Conservation (phyloP, 2,329 filamentous ascomycete genomes). For the Sporothrix variecibatus region DNA sequence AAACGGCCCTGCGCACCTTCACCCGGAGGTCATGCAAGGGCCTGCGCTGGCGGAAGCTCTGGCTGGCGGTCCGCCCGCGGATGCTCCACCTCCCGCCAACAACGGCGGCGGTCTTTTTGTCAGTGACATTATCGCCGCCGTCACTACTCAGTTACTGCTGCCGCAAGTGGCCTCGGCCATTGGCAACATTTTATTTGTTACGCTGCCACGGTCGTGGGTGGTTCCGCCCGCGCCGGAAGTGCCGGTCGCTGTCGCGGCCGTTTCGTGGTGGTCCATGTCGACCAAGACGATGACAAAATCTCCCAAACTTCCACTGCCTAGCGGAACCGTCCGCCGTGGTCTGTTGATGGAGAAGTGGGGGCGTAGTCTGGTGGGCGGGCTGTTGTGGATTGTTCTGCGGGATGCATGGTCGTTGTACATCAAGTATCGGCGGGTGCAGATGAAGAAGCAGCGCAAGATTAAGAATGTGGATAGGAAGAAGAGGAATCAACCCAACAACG, state of each 20-base stretch:
- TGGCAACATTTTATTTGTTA: conserved; percentile 71
- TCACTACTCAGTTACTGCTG: conserved; percentile 67
- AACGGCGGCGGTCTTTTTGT: conserved; percentile 34
- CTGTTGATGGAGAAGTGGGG: conserved; percentile 86
- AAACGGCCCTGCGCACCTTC: neutral
- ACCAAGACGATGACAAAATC: neutral
- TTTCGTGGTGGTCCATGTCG: neutral
- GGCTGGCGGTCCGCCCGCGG: neutral
- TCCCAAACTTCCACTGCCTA: no score
- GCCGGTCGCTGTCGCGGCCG: neutral
- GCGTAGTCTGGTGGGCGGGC: conserved; percentile 83
- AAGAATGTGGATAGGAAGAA: conserved; percentile 48
- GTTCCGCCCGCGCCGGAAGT: conserved; percentile 38
- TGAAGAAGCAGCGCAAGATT: conserved; percentile 56
- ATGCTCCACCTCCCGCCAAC: neutral
- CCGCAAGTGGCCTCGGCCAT: conserved; percentile 77
- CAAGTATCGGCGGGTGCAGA: conserved; percentile 63
- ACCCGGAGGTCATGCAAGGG: neutral
- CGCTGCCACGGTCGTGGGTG: conserved; percentile 70
- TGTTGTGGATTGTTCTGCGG: conserved; percentile 83
- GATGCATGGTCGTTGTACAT: conserved; percentile 63
- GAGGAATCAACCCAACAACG: neutral
- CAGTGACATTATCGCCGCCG: conserved; percentile 49
- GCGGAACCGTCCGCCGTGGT: conserved; percentile 41
- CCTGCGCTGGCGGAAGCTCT: neutral